Percentiles rank a stretch among this genome's conserved stretches.
phyloP scores from a whole-genome alignment of 108 stramenopile species.

The Hondaea fermentalgiana region DNA sequence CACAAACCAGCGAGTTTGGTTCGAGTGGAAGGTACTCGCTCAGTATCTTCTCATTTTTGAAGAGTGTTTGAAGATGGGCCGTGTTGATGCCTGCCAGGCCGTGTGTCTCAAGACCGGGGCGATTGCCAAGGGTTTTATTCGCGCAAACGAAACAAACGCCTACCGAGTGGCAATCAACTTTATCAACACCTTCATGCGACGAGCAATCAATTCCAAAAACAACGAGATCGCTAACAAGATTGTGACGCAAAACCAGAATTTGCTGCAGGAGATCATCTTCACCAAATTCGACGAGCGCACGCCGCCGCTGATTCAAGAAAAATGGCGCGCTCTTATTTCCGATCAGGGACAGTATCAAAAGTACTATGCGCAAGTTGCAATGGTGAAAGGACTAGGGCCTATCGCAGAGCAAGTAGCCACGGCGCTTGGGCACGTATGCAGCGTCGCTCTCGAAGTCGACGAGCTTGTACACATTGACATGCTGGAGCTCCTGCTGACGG shows the following conservation, averaged over 20 bases:
- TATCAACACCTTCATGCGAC: conserved; percentile 11
- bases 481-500: neutral
- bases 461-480: neutral
- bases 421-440: neutral
- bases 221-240: neutral
- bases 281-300: neutral
- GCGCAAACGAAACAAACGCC: neutral
- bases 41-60: conserved; percentile 3
- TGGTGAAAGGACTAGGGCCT: neutral
- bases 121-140: neutral
- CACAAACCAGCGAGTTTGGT: neutral
- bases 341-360: neutral
- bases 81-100: neutral
- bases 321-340: neutral
- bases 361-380: neutral
- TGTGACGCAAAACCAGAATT: neutral
- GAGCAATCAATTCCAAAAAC: neutral
- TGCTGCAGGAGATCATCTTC: neutral
- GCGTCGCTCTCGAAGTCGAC: neutral
- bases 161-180: neutral
- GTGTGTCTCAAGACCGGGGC: neutral
- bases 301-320: neutral
- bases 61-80: neutral
- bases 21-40: neutral
- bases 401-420: neutral